Base-by-base conservation (phyloP, 371 early-diverging fungal genomes). In the Mucor circinelloides region DNA sequence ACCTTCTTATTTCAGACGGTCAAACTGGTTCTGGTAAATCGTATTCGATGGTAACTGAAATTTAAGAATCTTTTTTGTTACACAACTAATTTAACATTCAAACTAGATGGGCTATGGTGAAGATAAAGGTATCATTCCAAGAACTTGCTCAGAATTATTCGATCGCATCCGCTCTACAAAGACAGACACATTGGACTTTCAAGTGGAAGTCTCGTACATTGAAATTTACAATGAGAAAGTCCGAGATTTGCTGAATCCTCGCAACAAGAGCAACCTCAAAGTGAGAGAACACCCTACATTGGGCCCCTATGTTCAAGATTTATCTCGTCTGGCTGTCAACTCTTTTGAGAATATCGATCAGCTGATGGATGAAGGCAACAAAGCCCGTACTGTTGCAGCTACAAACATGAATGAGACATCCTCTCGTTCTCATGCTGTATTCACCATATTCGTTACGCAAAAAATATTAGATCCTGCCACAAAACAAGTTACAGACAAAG, bases 341-440 rank as follows among this genome's bases (percentile, higher is more conserved):
- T 88, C 91, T 3, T 88, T 89, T 69, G 83, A 87, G 30, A 92
- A 94, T 64, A 91, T 92, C 31, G 85, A 89, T 62, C 85, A 85
- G 62, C 75, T 94, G 6, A 89, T 96, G 90, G 90, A 91, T 36
- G 90, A 90, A 76, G 97, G 97, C 52, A 94, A 94, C 72, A 89
- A 92, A 79, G 88, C 89, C 54, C 89, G 90, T 68, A 97, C 95
- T 7, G 95, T 96, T 15, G 97, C 96, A 6, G 88, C 93, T 12
- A 99, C 98, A n/a, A 91, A 94, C 63, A 98, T 98, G 98, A 98
- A 98, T 73, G 94, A 89, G 67, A 89, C 90, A 0, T 95, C 95
- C 13, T 93, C 93, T 71, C 88, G 99, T 30, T 93, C 94, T 10
- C 99, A 99, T 84, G 95, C 96, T 9, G 93, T 99, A 30, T 95